A percentile compares a stretch with the other conserved stretches of the same genome.
Evolutionary conservation across 2,329 filamentous ascomycete species (phyloP).

Genomic region (Plectosphaerella cucumerina): DNA sequence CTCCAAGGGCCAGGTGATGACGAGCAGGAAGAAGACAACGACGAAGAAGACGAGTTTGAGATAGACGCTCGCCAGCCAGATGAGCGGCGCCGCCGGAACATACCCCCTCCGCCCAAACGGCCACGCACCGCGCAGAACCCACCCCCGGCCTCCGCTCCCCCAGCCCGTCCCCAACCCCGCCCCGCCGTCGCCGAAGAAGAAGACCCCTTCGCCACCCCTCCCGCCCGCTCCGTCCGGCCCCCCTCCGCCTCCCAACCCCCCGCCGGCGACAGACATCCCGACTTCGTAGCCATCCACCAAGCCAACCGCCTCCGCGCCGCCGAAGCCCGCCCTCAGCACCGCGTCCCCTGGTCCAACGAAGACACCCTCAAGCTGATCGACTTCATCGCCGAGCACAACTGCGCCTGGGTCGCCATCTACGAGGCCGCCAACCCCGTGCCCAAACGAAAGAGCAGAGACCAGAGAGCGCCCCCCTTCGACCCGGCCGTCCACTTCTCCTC

Average conservation of each 20-base stretch:
- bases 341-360: slow-evolving; percentile 34
- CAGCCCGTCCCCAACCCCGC: slow-evolving; percentile 6
- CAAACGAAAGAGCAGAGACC: not conserved
- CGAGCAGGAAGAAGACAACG: slow-evolving; percentile 11
- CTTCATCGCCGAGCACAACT: slow-evolving; percentile 32
- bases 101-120: slow-evolving; percentile 9
- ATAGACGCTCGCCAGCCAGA: slow-evolving; percentile 12
- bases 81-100: slow-evolving; percentile 15
- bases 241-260: not conserved
- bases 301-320: slow-evolving; percentile 20
- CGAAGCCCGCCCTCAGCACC: slow-evolving; percentile 15
- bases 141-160: slow-evolving; percentile 3
- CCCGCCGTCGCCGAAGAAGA: slow-evolving; percentile 6
- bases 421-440: slow-evolving; percentile 16
- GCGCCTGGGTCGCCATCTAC: slow-evolving; percentile 35
- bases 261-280: slow-evolving; percentile 3
- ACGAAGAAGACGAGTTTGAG: slow-evolving; percentile 16
- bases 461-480: slow-evolving; percentile 11
- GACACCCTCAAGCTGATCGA: slow-evolving; percentile 38
- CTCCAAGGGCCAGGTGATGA: too few relatives aligned
- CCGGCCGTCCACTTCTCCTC: slow-evolving; percentile 32
- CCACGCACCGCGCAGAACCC: not conserved
- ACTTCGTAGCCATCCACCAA: slow-evolving; percentile 17
- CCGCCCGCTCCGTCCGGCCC: too few relatives aligned
- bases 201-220: not conserved